Conservation (phyloP, 345 rosid species). For the Eucalyptus globulus region DNA sequence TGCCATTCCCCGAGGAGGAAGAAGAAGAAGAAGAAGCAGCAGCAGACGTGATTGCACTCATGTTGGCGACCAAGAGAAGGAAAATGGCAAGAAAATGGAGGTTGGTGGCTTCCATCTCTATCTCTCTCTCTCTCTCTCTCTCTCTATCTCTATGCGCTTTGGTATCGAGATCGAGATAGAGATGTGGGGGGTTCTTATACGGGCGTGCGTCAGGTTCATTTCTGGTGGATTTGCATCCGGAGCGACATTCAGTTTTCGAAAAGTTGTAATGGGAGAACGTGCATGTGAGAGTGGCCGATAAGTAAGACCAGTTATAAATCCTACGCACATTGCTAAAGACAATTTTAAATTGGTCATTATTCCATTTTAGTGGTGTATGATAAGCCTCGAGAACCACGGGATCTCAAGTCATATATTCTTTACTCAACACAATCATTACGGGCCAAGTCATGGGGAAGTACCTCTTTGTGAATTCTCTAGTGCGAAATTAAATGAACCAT, state of each 20-base stretch:
- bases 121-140: neutral
- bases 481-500: neutral
- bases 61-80: neutral
- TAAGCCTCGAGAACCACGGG: neutral
- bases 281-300: neutral
- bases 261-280: neutral
- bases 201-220: neutral
- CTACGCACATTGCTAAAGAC: neutral
- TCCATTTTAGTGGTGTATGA: neutral
- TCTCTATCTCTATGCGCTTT: neutral
- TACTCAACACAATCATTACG: neutral
- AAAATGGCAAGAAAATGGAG: neutral
- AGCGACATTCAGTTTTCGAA: neutral
- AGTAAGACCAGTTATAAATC: neutral
- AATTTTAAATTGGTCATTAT: neutral
- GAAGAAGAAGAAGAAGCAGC: conserved; percentile 3
- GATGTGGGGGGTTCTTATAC: neutral
- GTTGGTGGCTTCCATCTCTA: neutral
- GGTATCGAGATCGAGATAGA: neutral
- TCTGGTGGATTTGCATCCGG: neutral
- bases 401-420: neutral
- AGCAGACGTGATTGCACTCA: neutral
- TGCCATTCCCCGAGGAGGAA: conserved; percentile 4
- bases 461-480: neutral
- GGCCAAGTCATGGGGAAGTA: neutral